Evolutionary conservation across 306 rosid genomes (phyloP).

Genomic region (Rosa chinensis): DNA sequence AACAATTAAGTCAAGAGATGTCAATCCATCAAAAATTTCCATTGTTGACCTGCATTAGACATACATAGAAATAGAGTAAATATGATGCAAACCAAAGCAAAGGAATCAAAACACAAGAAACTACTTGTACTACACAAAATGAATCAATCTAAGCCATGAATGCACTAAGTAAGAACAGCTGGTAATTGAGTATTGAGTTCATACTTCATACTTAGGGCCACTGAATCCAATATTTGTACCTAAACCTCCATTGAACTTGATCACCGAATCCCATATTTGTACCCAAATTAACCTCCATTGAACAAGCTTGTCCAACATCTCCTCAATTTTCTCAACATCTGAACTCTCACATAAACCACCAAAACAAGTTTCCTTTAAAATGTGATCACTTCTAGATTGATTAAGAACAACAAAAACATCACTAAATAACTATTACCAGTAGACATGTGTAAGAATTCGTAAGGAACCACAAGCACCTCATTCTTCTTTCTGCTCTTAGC

Average conservation of each 20-base stretch:
- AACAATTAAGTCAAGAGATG: slow-evolving; percentile 54
- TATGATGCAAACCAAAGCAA: slow-evolving; percentile 3
- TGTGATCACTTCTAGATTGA: neutral
- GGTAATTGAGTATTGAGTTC: neutral
- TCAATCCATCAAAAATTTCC: slow-evolving; percentile 48
- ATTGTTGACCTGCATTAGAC: slow-evolving; percentile 45
- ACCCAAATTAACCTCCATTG: too few relatives aligned
- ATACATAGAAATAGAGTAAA: slow-evolving; percentile 10
- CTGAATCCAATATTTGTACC: slow-evolving; percentile 47
- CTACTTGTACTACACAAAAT: neutral
- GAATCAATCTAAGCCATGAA: neutral
- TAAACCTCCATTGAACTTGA: slow-evolving; percentile 52
- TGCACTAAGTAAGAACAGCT: neutral
- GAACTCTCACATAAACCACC: slow-evolving; percentile 11
- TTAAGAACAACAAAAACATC: neutral
- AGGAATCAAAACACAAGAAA: neutral
- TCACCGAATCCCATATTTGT: slow-evolving; percentile 12
- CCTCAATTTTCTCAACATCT: slow-evolving; percentile 49
- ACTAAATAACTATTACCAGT: neutral
- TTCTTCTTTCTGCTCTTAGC: slow-evolving; percentile 18
- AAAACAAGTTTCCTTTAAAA: neutral
- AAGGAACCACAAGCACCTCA: slow-evolving; percentile 50
- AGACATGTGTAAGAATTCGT: slow-evolving; percentile 16
- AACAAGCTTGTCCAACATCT: slow-evolving; percentile 68
- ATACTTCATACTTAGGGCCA: slow-evolving; percentile 54